These are phyloP conservation scores for Venturia aucupariae DNA, from an alignment of 2,329 filamentous ascomycete species.

Conservation along the genomic window DNA sequence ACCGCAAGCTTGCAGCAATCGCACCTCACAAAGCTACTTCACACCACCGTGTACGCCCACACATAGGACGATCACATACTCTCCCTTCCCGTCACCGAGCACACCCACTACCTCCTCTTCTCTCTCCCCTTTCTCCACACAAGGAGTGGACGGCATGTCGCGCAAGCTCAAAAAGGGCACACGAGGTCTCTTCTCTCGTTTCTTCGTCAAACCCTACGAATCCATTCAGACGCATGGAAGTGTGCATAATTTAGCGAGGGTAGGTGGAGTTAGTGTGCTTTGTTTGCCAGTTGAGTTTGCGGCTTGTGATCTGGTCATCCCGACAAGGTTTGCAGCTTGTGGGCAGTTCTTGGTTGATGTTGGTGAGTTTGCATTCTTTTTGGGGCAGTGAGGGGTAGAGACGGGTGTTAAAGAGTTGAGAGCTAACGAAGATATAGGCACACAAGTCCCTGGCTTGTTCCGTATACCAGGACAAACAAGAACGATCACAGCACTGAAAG, in stretches of 20 bases:
- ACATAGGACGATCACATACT: not conserved
- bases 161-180: conserved; percentile 1
- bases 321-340: conserved; percentile 57
- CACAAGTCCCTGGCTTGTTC: conserved; percentile 45
- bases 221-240: not conserved
- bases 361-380: conserved; percentile 30
- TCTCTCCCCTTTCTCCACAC: not conserved
- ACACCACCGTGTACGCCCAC: not conserved
- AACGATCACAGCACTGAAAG: conserved; percentile 49
- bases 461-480: conserved; percentile 49
- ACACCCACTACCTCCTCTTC: not conserved
- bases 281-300: conserved; percentile 52
- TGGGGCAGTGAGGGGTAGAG: not conserved
- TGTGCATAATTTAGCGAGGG: conserved; percentile 49
- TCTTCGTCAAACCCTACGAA: conserved; percentile 30
- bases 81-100: not conserved
- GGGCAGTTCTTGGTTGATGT: conserved; percentile 55
- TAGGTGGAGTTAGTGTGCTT: conserved; percentile 54
- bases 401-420: not conserved
- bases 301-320: conserved; percentile 48
- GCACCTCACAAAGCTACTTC: too few species aligned
- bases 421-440: not conserved
- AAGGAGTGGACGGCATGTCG: not conserved
- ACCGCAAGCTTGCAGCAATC: not conserved
- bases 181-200: conserved; percentile 8